Base-by-base conservation (phyloP, 2,329 filamentous ascomycete genomes). In the Fusarium sp. region DNA sequence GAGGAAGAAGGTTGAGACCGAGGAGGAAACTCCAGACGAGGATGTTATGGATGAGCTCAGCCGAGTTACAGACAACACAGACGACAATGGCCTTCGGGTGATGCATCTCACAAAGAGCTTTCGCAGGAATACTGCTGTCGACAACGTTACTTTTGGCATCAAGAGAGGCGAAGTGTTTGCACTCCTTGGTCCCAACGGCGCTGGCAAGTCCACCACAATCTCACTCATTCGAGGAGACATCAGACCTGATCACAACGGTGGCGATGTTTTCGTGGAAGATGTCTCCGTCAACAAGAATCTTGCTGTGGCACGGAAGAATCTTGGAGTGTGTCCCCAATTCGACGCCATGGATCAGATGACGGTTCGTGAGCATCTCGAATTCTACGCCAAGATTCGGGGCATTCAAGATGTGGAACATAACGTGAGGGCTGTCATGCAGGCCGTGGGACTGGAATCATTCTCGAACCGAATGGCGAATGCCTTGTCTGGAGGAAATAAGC, bases 341-440 rank as follows among this genome's bases (percentile, higher is more conserved):
- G 93, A 95, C 78, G 95, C 95, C 10, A 92, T 97, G 84, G 96
- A 98, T 81, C 89, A 92, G 62, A 95, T 98, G 94, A 97, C 95
- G 0, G 94, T 97, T 0, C 84, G 90, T 2, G 95, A 98, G 79
- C 95, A 98, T 77, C 87, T 98, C 3, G 85, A 88, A 58, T 98
- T 98, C 84, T 98, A 98, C 80, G 96, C 95, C 6, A 90, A 92
- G 57, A 91, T 96, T 12, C 90, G 95, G 14, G 95, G 96, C 38
- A 92, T 98, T 10, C 82, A 88, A 0, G 89, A 96, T 72, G 86
- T 96, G 2, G 86, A 92, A 20, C 89, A 94, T 81, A 97, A 98
- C 74, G 94, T 98, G 1, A 84, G 86, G 2, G 91, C 93, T 33
- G 91, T 98, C 6, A 86, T 98, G n/a, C 85, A 88, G 38, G 95